Evolutionary conservation across 176 grass and related monocot species (phyloP), one percentile per base, ranked within the genome.

Genomic region (Carex parvula): DNA sequence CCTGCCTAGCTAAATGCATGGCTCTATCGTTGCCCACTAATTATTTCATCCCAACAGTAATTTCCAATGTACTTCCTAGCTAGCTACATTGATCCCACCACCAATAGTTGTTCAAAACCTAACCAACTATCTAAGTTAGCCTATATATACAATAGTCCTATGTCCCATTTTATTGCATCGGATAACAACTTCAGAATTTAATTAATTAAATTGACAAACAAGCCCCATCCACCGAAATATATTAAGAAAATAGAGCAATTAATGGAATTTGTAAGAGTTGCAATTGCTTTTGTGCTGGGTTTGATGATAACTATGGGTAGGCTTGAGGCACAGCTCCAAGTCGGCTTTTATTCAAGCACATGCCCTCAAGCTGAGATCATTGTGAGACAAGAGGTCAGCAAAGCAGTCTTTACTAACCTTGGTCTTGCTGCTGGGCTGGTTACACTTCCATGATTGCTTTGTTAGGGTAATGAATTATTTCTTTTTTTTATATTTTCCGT

Each of bases 361-460:
- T 92, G 85, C 56, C 91, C 91, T 41, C 63, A 67, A 50, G 88
- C 83, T 39, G 91, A 92, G 79, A 14, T 18, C 3, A 78, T 92
- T 33, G 85, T 92, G 24, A 21, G 33, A 13, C 58, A 84, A 15
- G 85, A 87, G 84, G 85, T 87, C 12, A 39, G 8, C 11, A 87
- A 74, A 29, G 88, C 54, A 5, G 54, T 90, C 0, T 16, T 29
- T 6, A 50, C 44, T 64, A 68, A 91, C 60, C 15, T 55, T 2
- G 86, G 86, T 60, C 20, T 91, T 9, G 80, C 84, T 18, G 90
- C 90, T 7, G 90, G 87, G 16, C 48, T 91, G 14, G n/a, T 88
- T 13, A 79, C 86, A 86, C 26, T 88, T 91, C 52, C 89, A 88
- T 55, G 89, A 91, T 60, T 91, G 86, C 77, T 91, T 91, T 58